Conservation (phyloP, 108 stramenopile species). For the Mediolabrus comicus region DNA sequence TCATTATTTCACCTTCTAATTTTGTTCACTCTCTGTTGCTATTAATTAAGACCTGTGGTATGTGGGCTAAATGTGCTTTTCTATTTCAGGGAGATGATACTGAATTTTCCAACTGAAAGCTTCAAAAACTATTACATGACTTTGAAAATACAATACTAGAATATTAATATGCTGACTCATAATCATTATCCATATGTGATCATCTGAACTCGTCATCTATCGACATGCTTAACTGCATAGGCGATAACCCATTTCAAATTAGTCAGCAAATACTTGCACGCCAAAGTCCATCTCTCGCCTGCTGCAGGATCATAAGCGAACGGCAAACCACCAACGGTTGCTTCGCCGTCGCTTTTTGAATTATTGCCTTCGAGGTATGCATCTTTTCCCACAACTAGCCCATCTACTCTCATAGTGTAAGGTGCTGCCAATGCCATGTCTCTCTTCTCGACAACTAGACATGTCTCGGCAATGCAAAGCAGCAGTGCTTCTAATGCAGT, state of each 20-base stretch:
- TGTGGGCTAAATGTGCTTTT: not conserved
- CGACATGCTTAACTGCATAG: conserved; percentile 53
- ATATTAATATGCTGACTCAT: too few relatives aligned
- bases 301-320: conserved; percentile 49
- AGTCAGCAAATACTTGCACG: conserved; percentile 78
- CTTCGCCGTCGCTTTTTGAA: conserved; percentile 6
- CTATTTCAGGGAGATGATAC: not conserved
- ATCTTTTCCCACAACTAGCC: conserved; percentile 34
- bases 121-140: not conserved
- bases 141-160: too few relatives aligned
- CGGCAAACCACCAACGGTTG: conserved; percentile 60
- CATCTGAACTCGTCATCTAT: conserved; percentile 29
- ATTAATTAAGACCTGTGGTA: not conserved
- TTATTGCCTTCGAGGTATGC: conserved; percentile 6
- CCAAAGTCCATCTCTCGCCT: conserved; percentile 73
- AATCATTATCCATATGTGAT: too few relatives aligned
- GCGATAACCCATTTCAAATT: conserved; percentile 76
- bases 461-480: conserved; percentile 65
- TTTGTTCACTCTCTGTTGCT: not conserved
- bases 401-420: conserved; percentile 50
- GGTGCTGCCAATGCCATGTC: conserved; percentile 77
- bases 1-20: not conserved
- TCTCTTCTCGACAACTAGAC: conserved; percentile 43
- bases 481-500: conserved; percentile 61
- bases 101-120: not conserved